Conservation (phyloP, 1,139 yeast genomes). For the Pichia sp. region DNA sequence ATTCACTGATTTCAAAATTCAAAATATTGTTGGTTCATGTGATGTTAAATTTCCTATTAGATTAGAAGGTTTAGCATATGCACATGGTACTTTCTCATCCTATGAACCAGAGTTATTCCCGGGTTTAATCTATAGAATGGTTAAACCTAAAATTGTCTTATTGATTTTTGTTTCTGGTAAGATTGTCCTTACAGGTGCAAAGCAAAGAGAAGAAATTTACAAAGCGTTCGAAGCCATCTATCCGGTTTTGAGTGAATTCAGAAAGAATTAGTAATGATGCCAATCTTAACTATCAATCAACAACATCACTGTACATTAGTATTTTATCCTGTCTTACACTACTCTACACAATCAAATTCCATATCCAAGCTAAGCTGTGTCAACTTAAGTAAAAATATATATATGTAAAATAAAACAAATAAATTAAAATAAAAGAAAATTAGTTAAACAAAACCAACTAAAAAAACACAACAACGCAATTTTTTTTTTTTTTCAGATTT, state of each 20-base stretch:
- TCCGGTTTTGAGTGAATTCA: conserved; percentile 96
- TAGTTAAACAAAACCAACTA: neutral
- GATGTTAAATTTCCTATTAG: conserved; percentile 97
- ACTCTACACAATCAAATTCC: neutral
- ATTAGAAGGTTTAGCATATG: conserved; percentile 93
- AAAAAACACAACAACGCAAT: neutral
- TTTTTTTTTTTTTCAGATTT: neutral
- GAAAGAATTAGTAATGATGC: conserved; percentile 50
- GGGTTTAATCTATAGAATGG: conserved; percentile 98
- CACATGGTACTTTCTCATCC: conserved; percentile 98
- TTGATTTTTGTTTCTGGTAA: conserved; percentile 95
- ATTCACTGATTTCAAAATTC: conserved; percentile 95
- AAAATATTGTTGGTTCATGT: conserved; percentile 96
- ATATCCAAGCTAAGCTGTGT: neutral
- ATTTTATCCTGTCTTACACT: neutral
- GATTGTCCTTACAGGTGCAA: conserved; percentile 97
- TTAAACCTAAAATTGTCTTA: conserved; percentile 93
- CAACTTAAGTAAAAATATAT: neutral
- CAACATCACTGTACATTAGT: neutral
- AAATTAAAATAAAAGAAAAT: too few relatives aligned
- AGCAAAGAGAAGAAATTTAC: conserved; percentile 96
- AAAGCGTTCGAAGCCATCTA: conserved; percentile 97
- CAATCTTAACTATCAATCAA: neutral
- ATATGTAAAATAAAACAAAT: neutral
- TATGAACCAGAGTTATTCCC: conserved; percentile 98